Percentiles rank a stretch among this genome's conserved stretches.
phyloP scores from a whole-genome alignment of 768 basidiomycete species.

The Podaxis mareebaensis region DNA sequence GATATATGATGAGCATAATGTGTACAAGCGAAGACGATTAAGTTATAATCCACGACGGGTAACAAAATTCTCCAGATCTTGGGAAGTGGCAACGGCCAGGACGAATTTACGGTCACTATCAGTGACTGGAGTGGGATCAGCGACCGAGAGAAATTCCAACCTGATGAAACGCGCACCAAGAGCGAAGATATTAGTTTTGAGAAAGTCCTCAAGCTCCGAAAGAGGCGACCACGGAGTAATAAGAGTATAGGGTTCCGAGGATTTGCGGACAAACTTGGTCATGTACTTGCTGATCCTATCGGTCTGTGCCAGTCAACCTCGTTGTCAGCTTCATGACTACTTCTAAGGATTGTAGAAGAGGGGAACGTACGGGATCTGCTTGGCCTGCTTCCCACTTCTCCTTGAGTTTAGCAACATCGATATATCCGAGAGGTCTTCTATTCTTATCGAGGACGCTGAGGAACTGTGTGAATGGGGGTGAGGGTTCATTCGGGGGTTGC shows the following conservation, averaged over 20 bases:
- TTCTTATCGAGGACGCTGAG: slow-evolving; percentile 71
- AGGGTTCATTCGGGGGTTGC: slow-evolving; percentile 14
- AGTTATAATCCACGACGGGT: slow-evolving; percentile 45
- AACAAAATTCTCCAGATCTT: slow-evolving; percentile 71
- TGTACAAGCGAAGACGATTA: not conserved
- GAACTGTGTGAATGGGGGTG: not conserved
- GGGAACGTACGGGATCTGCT: slow-evolving; percentile 63
- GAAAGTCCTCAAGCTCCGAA: slow-evolving; percentile 79
- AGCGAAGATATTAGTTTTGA: slow-evolving; percentile 72
- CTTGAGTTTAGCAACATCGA: slow-evolving; percentile 78
- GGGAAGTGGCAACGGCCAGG: slow-evolving; percentile 72
- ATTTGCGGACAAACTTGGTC: slow-evolving; percentile 70
- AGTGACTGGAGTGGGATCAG: slow-evolving; percentile 57
- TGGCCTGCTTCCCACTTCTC: slow-evolving; percentile 73
- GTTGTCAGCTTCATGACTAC: not conserved
- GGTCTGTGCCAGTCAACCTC: slow-evolving; percentile 41
- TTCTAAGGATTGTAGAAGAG: not conserved
- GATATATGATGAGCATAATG: slow-evolving; percentile 7
- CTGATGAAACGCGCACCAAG: slow-evolving; percentile 48
- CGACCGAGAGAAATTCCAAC: not conserved
- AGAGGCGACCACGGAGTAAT: slow-evolving; percentile 83
- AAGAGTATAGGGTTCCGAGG: slow-evolving; percentile 67
- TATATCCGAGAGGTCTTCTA: slow-evolving; percentile 79
- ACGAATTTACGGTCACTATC: slow-evolving; percentile 83
- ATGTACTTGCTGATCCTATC: slow-evolving; percentile 74